Percentiles rank a stretch among this genome's conserved stretches.
phyloP scores from a whole-genome alignment of 1,139 yeast species.

The Lodderomyces pseudojiufengensis region DNA sequence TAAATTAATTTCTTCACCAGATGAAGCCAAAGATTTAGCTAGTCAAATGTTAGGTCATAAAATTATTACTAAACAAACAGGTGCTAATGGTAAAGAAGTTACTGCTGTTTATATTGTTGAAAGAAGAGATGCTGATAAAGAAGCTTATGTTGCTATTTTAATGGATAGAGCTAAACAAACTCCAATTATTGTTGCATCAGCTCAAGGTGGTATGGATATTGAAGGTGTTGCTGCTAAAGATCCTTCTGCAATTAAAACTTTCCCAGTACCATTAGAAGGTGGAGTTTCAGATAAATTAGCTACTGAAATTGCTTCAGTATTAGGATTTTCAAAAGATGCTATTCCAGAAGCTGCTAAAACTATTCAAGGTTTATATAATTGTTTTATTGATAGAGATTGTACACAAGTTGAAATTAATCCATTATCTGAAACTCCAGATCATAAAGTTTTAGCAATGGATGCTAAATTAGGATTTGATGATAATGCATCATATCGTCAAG shows the following conservation, averaged over 20 bases:
- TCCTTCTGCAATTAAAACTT: constrained; percentile 91
- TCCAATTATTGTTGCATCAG: constrained; percentile 91
- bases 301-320: constrained; percentile 65
- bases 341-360: constrained; percentile 84
- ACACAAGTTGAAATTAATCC: constrained; percentile 99
- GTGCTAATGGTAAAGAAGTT: constrained; percentile 95
- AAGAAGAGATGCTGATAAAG: constrained; percentile 89
- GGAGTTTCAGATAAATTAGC: constrained; percentile 86
- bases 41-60: constrained; percentile 88
- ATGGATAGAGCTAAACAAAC: constrained; percentile 90
- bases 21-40: constrained; percentile 85
- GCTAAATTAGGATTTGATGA: constrained; percentile 98
- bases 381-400: constrained; percentile 87
- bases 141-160: constrained; percentile 91
- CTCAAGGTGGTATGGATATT: constrained; percentile 99
- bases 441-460: constrained; percentile 95
- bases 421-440: constrained; percentile 86
- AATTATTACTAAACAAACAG: constrained; percentile 96
- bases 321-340: constrained; percentile 81
- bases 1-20: constrained; percentile 78
- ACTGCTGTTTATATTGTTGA: constrained; percentile 95
- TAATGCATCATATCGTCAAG: constrained; percentile 91
- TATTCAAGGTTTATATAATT: constrained; percentile 81
- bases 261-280: constrained; percentile 68
- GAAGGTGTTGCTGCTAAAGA: constrained; percentile 94